Conservation (phyloP, 345 rosid genomes). For the Lumnitzera racemosa region DNA sequence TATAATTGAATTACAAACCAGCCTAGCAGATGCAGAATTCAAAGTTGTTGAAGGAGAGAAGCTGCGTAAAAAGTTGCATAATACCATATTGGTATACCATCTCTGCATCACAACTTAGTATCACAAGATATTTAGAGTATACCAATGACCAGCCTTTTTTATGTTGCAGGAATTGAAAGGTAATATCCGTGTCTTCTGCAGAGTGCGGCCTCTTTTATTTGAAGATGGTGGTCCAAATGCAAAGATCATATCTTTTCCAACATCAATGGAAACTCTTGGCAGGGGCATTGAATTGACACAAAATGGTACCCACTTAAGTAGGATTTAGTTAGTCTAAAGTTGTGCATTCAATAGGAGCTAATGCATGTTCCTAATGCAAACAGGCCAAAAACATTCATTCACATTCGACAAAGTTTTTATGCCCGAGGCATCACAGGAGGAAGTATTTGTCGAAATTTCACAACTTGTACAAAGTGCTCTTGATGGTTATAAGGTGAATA, state of each 20-base stretch:
- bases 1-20: conserved; percentile 52
- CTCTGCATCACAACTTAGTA: neutral
- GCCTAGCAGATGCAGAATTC: conserved; percentile 73
- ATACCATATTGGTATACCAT: conserved; percentile 75
- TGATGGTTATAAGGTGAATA: conserved; percentile 90
- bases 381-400: conserved; percentile 87
- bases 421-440: conserved; percentile 72
- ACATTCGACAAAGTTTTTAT: conserved; percentile 79
- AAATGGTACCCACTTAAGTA: conserved; percentile 39
- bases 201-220: conserved; percentile 81
- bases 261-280: conserved; percentile 67
- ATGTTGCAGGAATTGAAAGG: conserved; percentile 82
- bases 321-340: neutral
- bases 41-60: conserved; percentile 91
- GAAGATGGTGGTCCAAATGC: conserved; percentile 55
- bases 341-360: neutral
- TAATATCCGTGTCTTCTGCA: conserved; percentile 95
- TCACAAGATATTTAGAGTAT: conserved; percentile 3
- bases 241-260: conserved; percentile 57
- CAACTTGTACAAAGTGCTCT: conserved; percentile 99
- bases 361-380: conserved; percentile 8
- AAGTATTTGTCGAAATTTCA: conserved; percentile 85
- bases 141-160: conserved; percentile 8
- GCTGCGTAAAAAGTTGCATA: conserved; percentile 86
- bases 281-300: conserved; percentile 69